Evolutionary conservation across 2,329 filamentous ascomycete species (phyloP), one percentile per base, ranked within the genome.

Genomic region (Cryphonectria carpinicola): DNA sequence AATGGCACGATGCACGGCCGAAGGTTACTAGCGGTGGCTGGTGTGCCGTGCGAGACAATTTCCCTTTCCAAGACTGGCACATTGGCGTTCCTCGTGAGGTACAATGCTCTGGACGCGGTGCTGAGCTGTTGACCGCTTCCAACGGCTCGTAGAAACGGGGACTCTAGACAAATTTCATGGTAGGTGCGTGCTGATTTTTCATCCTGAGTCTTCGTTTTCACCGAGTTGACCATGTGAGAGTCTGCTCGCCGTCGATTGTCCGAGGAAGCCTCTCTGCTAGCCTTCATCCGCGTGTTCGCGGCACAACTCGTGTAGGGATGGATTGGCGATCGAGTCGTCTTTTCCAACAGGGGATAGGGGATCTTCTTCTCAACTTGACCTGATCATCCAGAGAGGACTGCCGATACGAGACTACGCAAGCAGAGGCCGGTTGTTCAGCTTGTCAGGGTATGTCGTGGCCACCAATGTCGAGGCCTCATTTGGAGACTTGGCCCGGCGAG

Each of bases 401-500:
- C 68, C 69, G 66, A 56, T 25, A 65, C 32, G 32, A 25, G n/a
- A 28, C 65, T 32, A 7, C 11, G 54, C 5, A 13, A 32, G 25
- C 4, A 58, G 54, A 65, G 54, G 37, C 61, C 56, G 19, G 61
- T 56, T 37, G 39, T 35, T 68, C 60, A 68, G 66, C 54, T 56
- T n/a, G 62, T 52, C 22, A 68, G 11, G 69, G 69, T 41, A 65
- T 65, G 61, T 46, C 49, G 54, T 25, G 56, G 28, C 43, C 58
- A 64, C 68, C 35, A 10, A 28, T 70, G 32, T 49, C 10, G 69
- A 61, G 69, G 60, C 66, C 69, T 71, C 66, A 71, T 69, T 56
- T 71, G 14, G 62, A 32, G 37, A 14, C 19, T 25, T 65, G 41
- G 61, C 25, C 66, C 70, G 66, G 63, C 66, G 25, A 68, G n/a